These are phyloP conservation scores for Acacia acuminata DNA, from an alignment of 306 rosid species.

Conservation along the genomic window DNA sequence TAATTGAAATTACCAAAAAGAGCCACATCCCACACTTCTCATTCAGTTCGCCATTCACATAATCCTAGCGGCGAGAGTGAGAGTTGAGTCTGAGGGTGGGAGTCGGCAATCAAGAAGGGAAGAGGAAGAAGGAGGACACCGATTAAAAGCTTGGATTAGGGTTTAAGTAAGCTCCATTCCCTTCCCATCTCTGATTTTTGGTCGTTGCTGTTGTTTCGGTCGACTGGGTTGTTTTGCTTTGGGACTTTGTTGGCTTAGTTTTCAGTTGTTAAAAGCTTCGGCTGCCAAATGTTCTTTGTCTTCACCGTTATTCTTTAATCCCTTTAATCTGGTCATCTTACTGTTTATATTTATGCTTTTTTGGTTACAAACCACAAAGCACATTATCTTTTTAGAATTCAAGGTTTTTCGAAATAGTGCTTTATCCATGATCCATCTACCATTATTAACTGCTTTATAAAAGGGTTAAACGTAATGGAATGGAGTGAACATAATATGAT, in stretches of 20 bases:
- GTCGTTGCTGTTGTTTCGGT: no score
- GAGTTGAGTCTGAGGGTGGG: no score
- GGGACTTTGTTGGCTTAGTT: constrained; percentile 22
- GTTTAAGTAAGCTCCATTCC: no score
- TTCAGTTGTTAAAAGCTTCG: constrained; percentile 27
- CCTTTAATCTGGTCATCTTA: not conserved
- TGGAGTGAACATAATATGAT: not conserved
- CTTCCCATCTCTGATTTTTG: no score
- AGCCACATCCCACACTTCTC: no score
- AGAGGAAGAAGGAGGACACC: no score
- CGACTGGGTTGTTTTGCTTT: not conserved
- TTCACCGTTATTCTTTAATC: constrained; percentile 6
- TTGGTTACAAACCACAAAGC: not conserved
- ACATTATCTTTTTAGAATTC: constrained; percentile 15
- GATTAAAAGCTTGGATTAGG: no score
- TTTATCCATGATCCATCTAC: not conserved
- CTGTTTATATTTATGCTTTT: not conserved
- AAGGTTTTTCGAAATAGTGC: not conserved
- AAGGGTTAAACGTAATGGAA: constrained; percentile 4
- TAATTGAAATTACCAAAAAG: no score
- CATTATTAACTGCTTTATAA: not conserved
- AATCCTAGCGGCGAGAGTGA: no score
- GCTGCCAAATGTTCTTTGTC: not conserved
- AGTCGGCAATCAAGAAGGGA: no score
- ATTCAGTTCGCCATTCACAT: no score